Base-by-base conservation (phyloP, 352 stramenopile genomes). In the Phytophthora sojae region DNA sequence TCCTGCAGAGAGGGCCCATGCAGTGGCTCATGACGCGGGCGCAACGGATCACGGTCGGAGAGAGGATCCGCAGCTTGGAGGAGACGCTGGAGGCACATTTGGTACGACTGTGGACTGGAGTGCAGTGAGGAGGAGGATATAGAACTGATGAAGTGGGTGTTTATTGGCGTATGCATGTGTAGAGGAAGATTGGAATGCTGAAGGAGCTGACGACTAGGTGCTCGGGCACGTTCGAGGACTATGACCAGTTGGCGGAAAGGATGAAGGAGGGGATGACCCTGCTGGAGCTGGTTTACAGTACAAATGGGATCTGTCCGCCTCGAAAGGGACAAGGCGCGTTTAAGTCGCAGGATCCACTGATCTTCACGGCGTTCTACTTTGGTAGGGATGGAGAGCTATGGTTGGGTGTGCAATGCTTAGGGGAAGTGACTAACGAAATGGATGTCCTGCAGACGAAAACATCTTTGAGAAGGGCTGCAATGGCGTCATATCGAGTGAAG, bases 101-200 rank as follows among this genome's bases (percentile, higher is more conserved):
- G 77, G 87, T 95, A 65, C 69, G 23, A 29, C 69, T 14, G 32
- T 39, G 32, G 32, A 15, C 32, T 15, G 32, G 9, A 15, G 9
- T 39, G 9, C 32, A 15, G 12, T 39, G 2, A 14, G 8, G 9
- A 39, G 2, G 12, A 14, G 32, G 32, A 15, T 7, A 39, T 39
- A 11, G 1, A 39, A 8, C 32, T 39, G 32, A 39, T 14, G 8
- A 39, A 8, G 55, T 55, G 17, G 1, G 1, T 63, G 14, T 7
- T 44, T 19, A 3, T 23, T 7, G 17, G 8, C 6, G 45, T 58
- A 9, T 51, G 61, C 4, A 17, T 62, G 17, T 61, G 19, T 56
- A 92, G 86, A 75, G 75, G 21, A 93, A 94, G 55, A 69, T 94
- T n/a, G 86, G 86, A 0, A 80, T 86, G 73, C 35, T 94, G 8